Conservation (phyloP, 192 early-diverging fungal species). For the Phlyctochytrium planicorne region DNA sequence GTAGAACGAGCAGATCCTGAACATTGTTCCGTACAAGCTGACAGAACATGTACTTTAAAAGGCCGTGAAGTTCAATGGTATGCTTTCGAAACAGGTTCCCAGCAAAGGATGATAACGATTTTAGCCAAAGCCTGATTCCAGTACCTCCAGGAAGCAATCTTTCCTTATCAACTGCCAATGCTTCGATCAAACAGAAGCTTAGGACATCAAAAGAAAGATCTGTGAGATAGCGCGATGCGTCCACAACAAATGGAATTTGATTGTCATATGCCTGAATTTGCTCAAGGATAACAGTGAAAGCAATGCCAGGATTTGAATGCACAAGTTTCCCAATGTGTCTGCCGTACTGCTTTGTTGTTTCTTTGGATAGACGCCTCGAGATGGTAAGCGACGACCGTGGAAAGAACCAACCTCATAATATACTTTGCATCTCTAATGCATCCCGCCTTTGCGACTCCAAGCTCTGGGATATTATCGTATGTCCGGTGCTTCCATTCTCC, state of each 20-base stretch:
- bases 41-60: conserved; percentile 65
- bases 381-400: neutral
- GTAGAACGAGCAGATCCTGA: conserved; percentile 65
- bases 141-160: conserved; percentile 67
- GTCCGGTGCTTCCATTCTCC: conserved; percentile 73
- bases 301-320: conserved; percentile 73
- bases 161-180: conserved; percentile 51
- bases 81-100: conserved; percentile 68
- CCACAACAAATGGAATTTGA: conserved; percentile 69
- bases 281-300: conserved; percentile 66
- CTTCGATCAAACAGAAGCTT: conserved; percentile 65
- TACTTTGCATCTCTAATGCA: conserved; percentile 55
- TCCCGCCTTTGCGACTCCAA: conserved; percentile 44
- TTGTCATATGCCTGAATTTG: conserved; percentile 75
- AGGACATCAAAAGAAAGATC: conserved; percentile 75
- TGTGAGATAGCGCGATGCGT: conserved; percentile 73
- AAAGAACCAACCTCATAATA: conserved; percentile 47
- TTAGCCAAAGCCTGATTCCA: conserved; percentile 62
- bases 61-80: conserved; percentile 60
- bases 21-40: conserved; percentile 56
- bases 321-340: conserved; percentile 69
- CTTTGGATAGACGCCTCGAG: conserved; percentile 63
- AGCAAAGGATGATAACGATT: conserved; percentile 60
- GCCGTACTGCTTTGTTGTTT: conserved; percentile 71
- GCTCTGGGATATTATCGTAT: conserved; percentile 54